Percentiles rank a stretch among this genome's conserved stretches.
phyloP scores from a whole-genome alignment of 768 basidiomycete species.

The Goffeauzyma gilvescens region DNA sequence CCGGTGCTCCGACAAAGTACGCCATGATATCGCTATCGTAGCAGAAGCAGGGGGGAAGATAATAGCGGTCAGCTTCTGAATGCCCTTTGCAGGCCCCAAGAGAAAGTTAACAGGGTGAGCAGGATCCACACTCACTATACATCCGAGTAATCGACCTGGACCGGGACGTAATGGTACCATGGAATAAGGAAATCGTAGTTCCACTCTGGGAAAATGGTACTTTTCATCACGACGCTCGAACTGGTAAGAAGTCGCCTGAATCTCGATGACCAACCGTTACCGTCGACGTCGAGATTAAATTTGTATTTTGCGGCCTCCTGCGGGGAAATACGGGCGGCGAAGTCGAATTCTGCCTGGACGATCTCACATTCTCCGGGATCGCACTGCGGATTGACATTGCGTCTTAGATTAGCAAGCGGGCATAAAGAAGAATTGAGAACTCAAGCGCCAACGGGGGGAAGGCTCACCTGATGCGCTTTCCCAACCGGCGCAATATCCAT shows the following conservation, averaged over 20 bases:
- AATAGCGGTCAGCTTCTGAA: too few species aligned
- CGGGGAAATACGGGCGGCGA: slow-evolving; percentile 15
- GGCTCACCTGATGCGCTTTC: slow-evolving; percentile 22
- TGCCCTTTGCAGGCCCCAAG: too few species aligned
- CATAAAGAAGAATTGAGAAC: too few species aligned
- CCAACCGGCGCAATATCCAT: slow-evolving; percentile 22
- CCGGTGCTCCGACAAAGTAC: slow-evolving; percentile 25
- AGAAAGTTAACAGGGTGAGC: too few species aligned
- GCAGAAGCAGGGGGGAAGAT: background rate
- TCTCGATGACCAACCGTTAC: slow-evolving; percentile 26
- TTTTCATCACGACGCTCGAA: slow-evolving; percentile 23
- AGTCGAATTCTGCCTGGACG: slow-evolving; percentile 21
- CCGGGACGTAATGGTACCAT: slow-evolving; percentile 29
- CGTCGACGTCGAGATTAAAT: slow-evolving; percentile 25
- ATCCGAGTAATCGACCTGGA: slow-evolving; percentile 28
- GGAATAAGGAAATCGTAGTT: slow-evolving; percentile 22
- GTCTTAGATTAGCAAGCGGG: background rate
- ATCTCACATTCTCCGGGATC: slow-evolving; percentile 22
- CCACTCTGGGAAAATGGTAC: slow-evolving; percentile 27
- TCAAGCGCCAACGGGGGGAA: background rate
- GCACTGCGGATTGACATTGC: slow-evolving; percentile 1
- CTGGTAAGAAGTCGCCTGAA: background rate
- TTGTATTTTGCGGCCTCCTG: slow-evolving; percentile 20
- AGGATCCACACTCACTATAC: slow-evolving; percentile 28
- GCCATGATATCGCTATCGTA: slow-evolving; percentile 22